Base-by-base conservation (phyloP, 2,329 filamentous ascomycete species). In the Venturia nashicola region DNA sequence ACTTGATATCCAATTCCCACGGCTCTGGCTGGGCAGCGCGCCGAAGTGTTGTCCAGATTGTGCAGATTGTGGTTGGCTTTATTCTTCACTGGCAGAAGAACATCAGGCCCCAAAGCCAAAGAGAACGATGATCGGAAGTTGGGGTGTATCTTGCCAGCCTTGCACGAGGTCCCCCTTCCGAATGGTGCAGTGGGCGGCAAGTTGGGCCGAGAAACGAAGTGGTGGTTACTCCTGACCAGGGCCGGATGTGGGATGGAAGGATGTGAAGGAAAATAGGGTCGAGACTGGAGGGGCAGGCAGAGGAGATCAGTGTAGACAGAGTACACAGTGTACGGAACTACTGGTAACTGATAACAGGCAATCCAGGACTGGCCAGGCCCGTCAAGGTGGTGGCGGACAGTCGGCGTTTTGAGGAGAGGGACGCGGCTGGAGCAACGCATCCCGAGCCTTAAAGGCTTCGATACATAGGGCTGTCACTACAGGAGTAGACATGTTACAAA, bases 381-480 rank as follows among this genome's bases (percentile, higher is more conserved):
- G 32, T 59, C 32, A 16, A 9, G 55, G 39, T 39, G 55, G 57
- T 60, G 40, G 40, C 57, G 36, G 36, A 44, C 36, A n/a, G 40
- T 42, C 23, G 36, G 40, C 40, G 57, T 40, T 60, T 60, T 60
- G 40, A 32, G 14, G 57, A 60, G 40, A 27, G 6, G 36, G 34
- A 20, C 36, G 32, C 57, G 40, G 36, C 57, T 60, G 36, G 57
- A 42, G 36, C 57, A 48, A 27, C n/a, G 11, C 44, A 39, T 60
- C 57, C 36, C 57, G 36, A 40, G 43, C 57, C 36, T 60, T 60
- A 60, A 60, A 27, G 23, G 57, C 23, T 12, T 44, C 57, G 57
- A 60, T 60, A 42, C 57, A 32, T 60, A 60, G 57, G 57, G 57
- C 57, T 60, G 57, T 42, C 12, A 40, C 36, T 39, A 7, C 36